phyloP scores from a whole-genome alignment of 331 rosid genomes.

The Malus hybrid region DNA sequence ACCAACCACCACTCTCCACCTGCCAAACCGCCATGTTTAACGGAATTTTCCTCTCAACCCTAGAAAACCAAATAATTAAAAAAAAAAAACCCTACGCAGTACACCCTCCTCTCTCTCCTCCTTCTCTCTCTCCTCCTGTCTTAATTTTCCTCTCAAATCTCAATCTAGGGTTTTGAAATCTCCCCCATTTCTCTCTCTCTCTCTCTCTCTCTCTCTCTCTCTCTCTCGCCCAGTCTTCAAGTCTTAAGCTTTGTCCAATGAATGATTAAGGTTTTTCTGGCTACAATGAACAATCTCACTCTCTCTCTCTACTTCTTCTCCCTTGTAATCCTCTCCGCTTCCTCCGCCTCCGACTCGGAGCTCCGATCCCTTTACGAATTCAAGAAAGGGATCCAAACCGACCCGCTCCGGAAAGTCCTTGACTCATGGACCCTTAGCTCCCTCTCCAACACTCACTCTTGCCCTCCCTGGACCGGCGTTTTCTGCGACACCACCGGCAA shows the following conservation, averaged over 20 bases:
- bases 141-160: not conserved
- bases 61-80: not conserved
- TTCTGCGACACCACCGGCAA: slow-evolving; percentile 56
- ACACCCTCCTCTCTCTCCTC: not conserved
- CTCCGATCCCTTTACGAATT: slow-evolving; percentile 82
- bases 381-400: slow-evolving; percentile 67
- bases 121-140: slow-evolving; percentile 6
- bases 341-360: slow-evolving; percentile 41
- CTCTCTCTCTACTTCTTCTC: slow-evolving; percentile 19
- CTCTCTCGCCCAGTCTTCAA: not conserved
- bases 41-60: slow-evolving; percentile 19
- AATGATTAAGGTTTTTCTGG: slow-evolving; percentile 35
- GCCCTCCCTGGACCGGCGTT: slow-evolving; percentile 72
- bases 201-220: not conserved
- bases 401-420: slow-evolving; percentile 36
- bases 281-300: slow-evolving; percentile 46
- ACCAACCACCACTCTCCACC: slow-evolving; percentile 78
- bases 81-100: slow-evolving; percentile 23
- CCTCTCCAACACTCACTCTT: slow-evolving; percentile 1
- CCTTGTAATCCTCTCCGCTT: slow-evolving; percentile 1
- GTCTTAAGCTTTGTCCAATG: slow-evolving; percentile 17
- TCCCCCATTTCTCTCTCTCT: not conserved
- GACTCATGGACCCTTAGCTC: slow-evolving; percentile 44
- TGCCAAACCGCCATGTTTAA: slow-evolving; percentile 62
- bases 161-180: slow-evolving; percentile 45